Evolutionary conservation across 2,329 filamentous ascomycete genomes (phyloP).

Genomic region (Curvularia spicifera): DNA sequence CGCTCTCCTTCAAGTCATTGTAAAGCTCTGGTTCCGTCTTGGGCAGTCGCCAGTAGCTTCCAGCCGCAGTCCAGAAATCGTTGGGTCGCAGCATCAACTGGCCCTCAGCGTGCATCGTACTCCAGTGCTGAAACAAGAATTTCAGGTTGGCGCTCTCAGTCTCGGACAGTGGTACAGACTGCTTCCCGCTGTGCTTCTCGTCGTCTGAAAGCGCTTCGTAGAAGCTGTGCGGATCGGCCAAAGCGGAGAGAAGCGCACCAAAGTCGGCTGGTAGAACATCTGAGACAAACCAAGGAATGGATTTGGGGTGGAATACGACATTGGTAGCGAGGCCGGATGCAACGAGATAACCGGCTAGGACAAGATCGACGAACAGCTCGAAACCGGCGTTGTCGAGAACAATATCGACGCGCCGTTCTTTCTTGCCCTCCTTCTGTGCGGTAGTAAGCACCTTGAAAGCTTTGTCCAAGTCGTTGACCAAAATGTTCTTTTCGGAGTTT

Average conservation of each 20-base stretch:
- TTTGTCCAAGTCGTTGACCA: conserved; percentile 80
- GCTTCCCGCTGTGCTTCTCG: conserved; percentile 60
- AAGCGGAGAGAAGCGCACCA: conserved; percentile 75
- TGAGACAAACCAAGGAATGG: conserved; percentile 97
- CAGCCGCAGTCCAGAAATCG: conserved; percentile 86
- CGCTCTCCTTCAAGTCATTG: conserved; percentile 79
- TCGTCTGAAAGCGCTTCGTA: conserved; percentile 79
- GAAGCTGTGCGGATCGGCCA: conserved; percentile 78
- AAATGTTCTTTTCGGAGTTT: conserved; percentile 85
- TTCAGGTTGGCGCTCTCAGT: conserved; percentile 70
- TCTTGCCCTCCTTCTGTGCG: conserved; percentile 67
- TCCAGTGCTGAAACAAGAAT: conserved; percentile 86
- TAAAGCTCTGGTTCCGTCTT: conserved; percentile 69
- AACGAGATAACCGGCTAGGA: conserved; percentile 88
- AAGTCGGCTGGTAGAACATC: conserved; percentile 92
- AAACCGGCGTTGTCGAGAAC: conserved; percentile 98
- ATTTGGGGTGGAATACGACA: conserved; percentile 90
- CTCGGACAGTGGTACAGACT: conserved; percentile 67
- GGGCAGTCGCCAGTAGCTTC: conserved; percentile 89
- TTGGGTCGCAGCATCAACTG: conserved; percentile 84
- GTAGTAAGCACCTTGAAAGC: conserved; percentile 73
- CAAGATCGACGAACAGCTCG: conserved; percentile 93
- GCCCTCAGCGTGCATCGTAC: conserved; percentile 78
- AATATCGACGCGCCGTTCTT: conserved; percentile 83
- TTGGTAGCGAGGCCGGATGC: conserved; percentile 83